These are phyloP conservation scores for Anastatica hierochuntica DNA, from an alignment of 345 rosid genomes.

Conservation along the genomic window DNA sequence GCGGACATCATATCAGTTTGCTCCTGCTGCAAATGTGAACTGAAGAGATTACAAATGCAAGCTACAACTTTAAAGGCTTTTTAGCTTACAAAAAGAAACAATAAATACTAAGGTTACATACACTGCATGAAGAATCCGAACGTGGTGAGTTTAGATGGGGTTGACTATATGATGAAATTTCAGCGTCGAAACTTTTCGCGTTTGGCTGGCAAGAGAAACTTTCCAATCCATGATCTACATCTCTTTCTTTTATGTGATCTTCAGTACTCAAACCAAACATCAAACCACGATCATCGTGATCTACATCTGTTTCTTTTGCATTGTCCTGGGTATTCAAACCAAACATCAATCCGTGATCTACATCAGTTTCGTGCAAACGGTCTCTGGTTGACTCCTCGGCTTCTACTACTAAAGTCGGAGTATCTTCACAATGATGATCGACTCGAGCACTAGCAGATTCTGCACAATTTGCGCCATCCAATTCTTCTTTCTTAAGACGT, in stretches of 20 bases:
- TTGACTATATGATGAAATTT: slow-evolving; percentile 33
- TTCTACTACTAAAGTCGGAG: slow-evolving; percentile 13
- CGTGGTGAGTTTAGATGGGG: slow-evolving; percentile 26
- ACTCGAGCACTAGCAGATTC: slow-evolving; percentile 33
- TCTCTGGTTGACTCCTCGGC: slow-evolving; percentile 26
- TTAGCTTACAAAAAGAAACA: slow-evolving; percentile 7
- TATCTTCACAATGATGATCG: slow-evolving; percentile 29
- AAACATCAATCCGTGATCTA: slow-evolving; percentile 18
- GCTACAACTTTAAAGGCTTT: background rate
- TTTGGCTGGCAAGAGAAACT: slow-evolving; percentile 27
- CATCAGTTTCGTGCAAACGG: slow-evolving; percentile 19
- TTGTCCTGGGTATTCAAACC: slow-evolving; percentile 9
- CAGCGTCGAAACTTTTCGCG: slow-evolving; percentile 26
- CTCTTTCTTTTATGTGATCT: slow-evolving; percentile 13
- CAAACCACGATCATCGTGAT: slow-evolving; percentile 23
- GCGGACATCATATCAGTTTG: slow-evolving; percentile 40
- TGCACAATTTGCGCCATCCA: slow-evolving; percentile 23
- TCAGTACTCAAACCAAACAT: slow-evolving; percentile 15
- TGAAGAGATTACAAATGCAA: slow-evolving; percentile 4
- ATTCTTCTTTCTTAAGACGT: slow-evolving; percentile 21
- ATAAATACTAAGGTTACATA: slow-evolving; percentile 25
- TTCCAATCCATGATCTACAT: slow-evolving; percentile 18
- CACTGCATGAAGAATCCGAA: slow-evolving; percentile 44
- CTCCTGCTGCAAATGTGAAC: slow-evolving; percentile 36
- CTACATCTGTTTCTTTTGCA: slow-evolving; percentile 19